Percentiles rank a stretch among this genome's conserved stretches.
Conservation (phyloP, 805 yeast genomes). For the Candida ovalis region DNA sequence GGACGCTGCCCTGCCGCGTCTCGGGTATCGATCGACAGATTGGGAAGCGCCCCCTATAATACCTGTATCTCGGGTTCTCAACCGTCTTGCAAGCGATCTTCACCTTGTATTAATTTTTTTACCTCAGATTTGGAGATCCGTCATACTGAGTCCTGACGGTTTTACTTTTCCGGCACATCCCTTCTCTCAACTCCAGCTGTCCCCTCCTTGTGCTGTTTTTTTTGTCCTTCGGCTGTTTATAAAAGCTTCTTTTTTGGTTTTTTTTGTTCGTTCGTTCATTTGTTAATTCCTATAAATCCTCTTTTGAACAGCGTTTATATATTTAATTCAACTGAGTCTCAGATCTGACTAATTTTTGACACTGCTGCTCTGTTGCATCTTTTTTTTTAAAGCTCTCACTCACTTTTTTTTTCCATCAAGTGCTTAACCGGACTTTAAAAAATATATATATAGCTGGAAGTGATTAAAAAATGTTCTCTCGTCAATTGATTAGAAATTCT, state of each 20-base stretch:
- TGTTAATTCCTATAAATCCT: neutral
- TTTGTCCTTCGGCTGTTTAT: neutral
- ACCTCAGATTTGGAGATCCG: neutral
- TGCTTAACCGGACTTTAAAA: too few species aligned
- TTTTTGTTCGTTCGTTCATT: neutral
- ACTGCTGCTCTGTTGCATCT: too few species aligned
- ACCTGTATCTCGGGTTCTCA: neutral
- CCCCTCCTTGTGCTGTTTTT: neutral
- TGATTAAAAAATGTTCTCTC: neutral
- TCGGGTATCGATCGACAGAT: neutral
- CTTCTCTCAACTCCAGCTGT: too few species aligned
- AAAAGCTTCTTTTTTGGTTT: neutral
- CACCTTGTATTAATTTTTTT: neutral
- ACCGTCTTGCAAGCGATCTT: neutral
- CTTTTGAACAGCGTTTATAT: neutral
- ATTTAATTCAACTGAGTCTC: neutral
- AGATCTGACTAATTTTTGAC: neutral
- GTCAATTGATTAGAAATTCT: conserved; percentile 2
- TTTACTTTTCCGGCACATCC: too few species aligned
- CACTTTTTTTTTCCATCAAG: neutral
- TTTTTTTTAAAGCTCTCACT: too few species aligned
- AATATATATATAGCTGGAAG: neutral
- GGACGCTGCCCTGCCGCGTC: neutral
- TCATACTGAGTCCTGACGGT: too few species aligned
- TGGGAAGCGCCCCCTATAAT: neutral